Evolutionary conservation across 2,329 filamentous ascomycete genomes (phyloP).

Genomic region (Fusarium veterinarium): DNA sequence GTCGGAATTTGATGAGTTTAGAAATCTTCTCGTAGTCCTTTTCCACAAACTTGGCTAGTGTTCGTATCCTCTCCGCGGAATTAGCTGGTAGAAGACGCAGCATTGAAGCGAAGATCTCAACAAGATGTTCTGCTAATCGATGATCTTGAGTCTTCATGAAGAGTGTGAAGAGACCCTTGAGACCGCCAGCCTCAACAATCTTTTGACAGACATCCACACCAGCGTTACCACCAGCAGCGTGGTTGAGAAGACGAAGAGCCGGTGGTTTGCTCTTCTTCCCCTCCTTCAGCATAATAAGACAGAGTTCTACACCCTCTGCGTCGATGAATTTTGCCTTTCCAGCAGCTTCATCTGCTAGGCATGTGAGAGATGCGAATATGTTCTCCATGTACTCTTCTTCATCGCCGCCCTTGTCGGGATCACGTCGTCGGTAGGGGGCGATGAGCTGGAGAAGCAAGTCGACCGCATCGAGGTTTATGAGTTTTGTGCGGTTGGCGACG

Average conservation of each 20-base stretch:
- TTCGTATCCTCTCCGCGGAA: conserved; percentile 81
- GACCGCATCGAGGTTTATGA: conserved; percentile 76
- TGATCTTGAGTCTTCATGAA: conserved; percentile 87
- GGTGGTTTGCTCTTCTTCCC: conserved; percentile 84
- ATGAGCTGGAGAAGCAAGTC: conserved; percentile 86
- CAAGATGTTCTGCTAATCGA: conserved; percentile 78
- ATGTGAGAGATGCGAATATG: conserved; percentile 87
- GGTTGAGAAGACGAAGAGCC: conserved; percentile 85
- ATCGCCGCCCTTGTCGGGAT: conserved; percentile 85
- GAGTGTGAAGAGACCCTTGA: conserved; percentile 86
- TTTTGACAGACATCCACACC: conserved; percentile 75
- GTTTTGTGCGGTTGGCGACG: conserved; percentile 68
- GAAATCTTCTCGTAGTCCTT: conserved; percentile 89
- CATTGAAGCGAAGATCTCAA: conserved; percentile 86
- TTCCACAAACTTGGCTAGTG: conserved; percentile 94
- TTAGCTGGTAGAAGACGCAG: conserved; percentile 82
- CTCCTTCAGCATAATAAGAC: conserved; percentile 90
- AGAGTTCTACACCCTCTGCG: conserved; percentile 91
- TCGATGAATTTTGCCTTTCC: conserved; percentile 88
- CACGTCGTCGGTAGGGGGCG: conserved; percentile 84
- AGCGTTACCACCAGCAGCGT: conserved; percentile 69
- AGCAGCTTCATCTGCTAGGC: conserved; percentile 76
- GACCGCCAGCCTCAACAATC: conserved; percentile 83
- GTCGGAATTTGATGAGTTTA: conserved; percentile 77
- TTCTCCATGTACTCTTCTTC: conserved; percentile 98